Conservation (phyloP, 139 green algal genomes). For the Bryopsis sp. region DNA sequence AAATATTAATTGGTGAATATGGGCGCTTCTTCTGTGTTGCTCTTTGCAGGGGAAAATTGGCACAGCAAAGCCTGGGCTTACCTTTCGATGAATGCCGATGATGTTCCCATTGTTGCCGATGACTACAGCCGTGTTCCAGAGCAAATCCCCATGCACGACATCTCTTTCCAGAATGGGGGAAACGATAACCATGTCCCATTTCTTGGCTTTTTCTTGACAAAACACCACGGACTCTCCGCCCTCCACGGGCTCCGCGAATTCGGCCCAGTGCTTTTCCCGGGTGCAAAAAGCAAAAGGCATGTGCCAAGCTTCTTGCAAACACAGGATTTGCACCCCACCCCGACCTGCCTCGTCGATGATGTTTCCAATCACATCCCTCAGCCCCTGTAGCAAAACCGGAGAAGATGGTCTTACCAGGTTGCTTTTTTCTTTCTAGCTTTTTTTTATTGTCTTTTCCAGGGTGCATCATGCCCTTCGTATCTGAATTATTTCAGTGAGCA, state of each 20-base stretch:
- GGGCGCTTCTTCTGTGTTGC: no score
- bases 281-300: slow-evolving; percentile 98
- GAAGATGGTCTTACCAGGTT: no score
- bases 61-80: slow-evolving; percentile 19
- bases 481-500: neutral
- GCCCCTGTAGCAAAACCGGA: slow-evolving; percentile 33
- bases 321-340: slow-evolving; percentile 79
- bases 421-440: neutral
- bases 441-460: neutral
- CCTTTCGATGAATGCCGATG: slow-evolving; percentile 84
- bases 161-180: slow-evolving; percentile 87
- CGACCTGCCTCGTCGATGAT: slow-evolving; percentile 66
- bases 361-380: slow-evolving; percentile 45
- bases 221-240: slow-evolving; percentile 41
- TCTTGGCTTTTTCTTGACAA: slow-evolving; percentile 35
- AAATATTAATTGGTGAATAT: no score
- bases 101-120: slow-evolving; percentile 82
- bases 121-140: slow-evolving; percentile 99
- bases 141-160: slow-evolving; percentile 60
- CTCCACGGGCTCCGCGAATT: slow-evolving; percentile 85
- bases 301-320: slow-evolving; percentile 88
- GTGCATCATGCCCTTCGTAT: neutral
- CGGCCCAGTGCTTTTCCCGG: slow-evolving; percentile 81
- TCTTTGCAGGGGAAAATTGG: no score
- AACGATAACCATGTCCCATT: slow-evolving; percentile 82